These are phyloP conservation scores for Quercus phellos DNA, from an alignment of 331 rosid genomes.

Conservation along the genomic window DNA sequence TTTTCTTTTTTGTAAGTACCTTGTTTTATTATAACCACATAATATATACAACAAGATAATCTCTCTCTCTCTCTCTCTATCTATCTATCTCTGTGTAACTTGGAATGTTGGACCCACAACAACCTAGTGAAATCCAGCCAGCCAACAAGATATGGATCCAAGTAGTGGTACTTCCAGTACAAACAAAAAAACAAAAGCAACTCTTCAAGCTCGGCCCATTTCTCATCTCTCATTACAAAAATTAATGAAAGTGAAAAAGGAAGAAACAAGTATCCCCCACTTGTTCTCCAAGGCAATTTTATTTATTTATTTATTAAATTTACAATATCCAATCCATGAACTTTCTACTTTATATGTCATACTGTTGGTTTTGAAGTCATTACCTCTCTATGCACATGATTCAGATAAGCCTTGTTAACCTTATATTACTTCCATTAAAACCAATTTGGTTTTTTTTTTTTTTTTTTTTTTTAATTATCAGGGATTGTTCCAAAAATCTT, in stretches of 20 bases:
- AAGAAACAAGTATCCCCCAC: conserved; percentile 15
- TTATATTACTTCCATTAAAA: conserved; percentile 13
- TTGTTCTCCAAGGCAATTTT: neutral
- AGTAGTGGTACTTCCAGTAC: conserved; percentile 28
- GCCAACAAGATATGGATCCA: conserved; percentile 39
- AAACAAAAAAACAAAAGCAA: conserved; percentile 18
- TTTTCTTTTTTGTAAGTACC: neutral
- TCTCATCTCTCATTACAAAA: neutral
- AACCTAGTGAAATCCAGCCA: conserved; percentile 44
- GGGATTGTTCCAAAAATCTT: conserved; percentile 2
- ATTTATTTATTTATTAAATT: neutral
- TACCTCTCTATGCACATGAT: conserved; percentile 9
- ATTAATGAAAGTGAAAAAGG: neutral
- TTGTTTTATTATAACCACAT: neutral
- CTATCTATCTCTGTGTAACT: neutral
- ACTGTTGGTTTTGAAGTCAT: neutral
- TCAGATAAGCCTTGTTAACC: conserved; percentile 1
- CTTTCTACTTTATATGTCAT: neutral
- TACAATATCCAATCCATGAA: conserved; percentile 5
- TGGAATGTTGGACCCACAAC: conserved; percentile 17
- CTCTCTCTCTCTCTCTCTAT: neutral
- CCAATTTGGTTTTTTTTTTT: conserved; percentile 16
- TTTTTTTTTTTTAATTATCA: neutral
- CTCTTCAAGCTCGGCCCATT: conserved; percentile 7
- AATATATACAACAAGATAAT: neutral